Base-by-base conservation (phyloP, 805 yeast species). In the Nakazawaea laoshanensis region DNA sequence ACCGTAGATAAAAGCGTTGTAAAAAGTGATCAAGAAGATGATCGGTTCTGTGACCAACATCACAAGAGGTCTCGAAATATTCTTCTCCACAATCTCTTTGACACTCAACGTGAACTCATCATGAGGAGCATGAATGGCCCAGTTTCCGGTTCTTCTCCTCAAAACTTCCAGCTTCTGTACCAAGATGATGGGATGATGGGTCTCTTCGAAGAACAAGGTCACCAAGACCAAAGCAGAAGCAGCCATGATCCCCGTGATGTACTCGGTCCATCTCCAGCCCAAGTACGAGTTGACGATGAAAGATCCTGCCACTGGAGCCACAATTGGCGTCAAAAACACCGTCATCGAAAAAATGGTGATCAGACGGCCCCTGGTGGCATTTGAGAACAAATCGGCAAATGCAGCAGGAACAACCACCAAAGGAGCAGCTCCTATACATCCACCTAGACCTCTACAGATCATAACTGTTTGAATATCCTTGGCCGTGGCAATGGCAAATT, bases 181-280 rank as follows among this genome's bases (percentile, higher is more conserved):
- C 37, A 83, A 53, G 33, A 84, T 64, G 8, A 74, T 62, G 12
- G 87, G 85, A 43, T 77, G 82, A 49, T 82, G 86, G 1, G 86
- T 74, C 56, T 84, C 95, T 33, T 65, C 67, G 38, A 60, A 60
- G 37, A 73, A 61, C n/a, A 80, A 43, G 0, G 61, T 6, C 13
- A 63, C 50, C 10, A 58, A 38, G 1, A 66, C 47, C 1, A 61
- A 44, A 9, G 70, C 61, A 4, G 68, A 52, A 3, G 64, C 57
- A 13, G 69, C 68, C 51, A 79, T 53, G 35, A 82, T 74, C 40
- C 83, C 89, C 2, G 77, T 66, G 36, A 84, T 58, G 52, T 83
- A 85, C 42, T 65, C 67, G 9, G 83, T 69, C 94, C 94, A 85
- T 49, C 95, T 65, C 94, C 94, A 84, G 12, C 86, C 84, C 26